Percentiles rank a stretch among this genome's conserved stretches.
Conservation (phyloP, 169 alveolate genomes). For the Plasmodium gaboni region DNA sequence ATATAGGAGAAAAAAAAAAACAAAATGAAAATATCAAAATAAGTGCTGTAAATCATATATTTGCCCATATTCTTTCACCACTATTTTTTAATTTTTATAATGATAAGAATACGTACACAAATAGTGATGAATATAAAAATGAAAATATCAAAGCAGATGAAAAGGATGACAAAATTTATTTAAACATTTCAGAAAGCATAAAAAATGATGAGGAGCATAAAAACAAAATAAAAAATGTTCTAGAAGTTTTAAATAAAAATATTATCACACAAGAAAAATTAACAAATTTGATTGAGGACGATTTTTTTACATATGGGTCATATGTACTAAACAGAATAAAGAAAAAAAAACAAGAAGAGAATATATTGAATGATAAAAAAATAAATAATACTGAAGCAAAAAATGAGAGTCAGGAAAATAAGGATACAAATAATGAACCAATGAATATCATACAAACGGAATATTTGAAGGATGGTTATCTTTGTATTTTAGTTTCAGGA, state of each 20-base stretch:
- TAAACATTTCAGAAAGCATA: conserved; percentile 26
- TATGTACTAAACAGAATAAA: conserved; percentile 15
- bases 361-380: neutral
- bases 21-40: conserved; percentile 20
- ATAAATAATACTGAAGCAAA: neutral
- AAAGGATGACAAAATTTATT: neutral
- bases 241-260: conserved; percentile 52
- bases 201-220: conserved; percentile 32
- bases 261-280: conserved; percentile 26
- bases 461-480: conserved; percentile 33
- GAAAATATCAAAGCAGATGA: neutral
- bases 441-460: neutral
- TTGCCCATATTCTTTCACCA: conserved; percentile 71
- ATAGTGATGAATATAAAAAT: conserved; percentile 32
- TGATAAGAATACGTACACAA: conserved; percentile 53
- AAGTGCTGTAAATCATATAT: conserved; percentile 62
- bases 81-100: conserved; percentile 44
- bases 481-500: conserved; percentile 67
- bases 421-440: neutral
- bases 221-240: conserved; percentile 27
- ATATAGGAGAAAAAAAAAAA: conserved; percentile 58
- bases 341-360: neutral
- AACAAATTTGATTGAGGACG: conserved; percentile 14
- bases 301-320: conserved; percentile 54
- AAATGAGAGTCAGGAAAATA: neutral